Evolutionary conservation across 2,329 filamentous ascomycete species (phyloP), one percentile per base, ranked within the genome.

Genomic region (Xylaria sp.): DNA sequence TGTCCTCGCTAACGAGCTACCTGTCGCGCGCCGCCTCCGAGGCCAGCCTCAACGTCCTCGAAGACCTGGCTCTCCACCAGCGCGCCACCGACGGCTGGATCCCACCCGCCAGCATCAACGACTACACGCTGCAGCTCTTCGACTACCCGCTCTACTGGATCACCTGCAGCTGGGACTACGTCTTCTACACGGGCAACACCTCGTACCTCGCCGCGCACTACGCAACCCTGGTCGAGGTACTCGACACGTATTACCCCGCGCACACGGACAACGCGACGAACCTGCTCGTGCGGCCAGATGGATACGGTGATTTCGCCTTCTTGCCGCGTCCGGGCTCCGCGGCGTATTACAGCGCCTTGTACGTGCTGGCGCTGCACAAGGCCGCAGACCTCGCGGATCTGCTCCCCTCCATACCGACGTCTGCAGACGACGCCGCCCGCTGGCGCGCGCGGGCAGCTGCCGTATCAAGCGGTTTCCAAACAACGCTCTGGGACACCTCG

Each of bases 111-210:
- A 86, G 83, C 76, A 87, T 87, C 81, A 83, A 75, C 32, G 15
- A 82, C 59, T 87, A 87, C 70, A 81, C 80, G 0, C 81, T 87
- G 0, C 76, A 79, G 0, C 78, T 87, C 0, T 85, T 86, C 50
- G 85, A 87, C 67, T 87, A 87, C 65, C 84, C 85, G 1, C 76
- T 87, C 0, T 86, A 83, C 82, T 87, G 85, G 85, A 81, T 87
- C 1, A 79, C 82, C 8, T 84, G 81, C 67, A 83, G 80, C 64
- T 82, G 81, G 68, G 84, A 87, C 71, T 77, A 83, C 23, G 82
- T 86, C 55, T 78, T 86, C 76, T 86, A 87, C 74, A 86, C 83
- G 0, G 84, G 83, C 12, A 82, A 87, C 72, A 71, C 75, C 0
- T 77, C 74, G 2, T 87, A 83, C 66, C 75, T 84, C 3, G 55